Base-by-base conservation (phyloP, 148 eudicot genomes). In the Camellia sinensis region DNA sequence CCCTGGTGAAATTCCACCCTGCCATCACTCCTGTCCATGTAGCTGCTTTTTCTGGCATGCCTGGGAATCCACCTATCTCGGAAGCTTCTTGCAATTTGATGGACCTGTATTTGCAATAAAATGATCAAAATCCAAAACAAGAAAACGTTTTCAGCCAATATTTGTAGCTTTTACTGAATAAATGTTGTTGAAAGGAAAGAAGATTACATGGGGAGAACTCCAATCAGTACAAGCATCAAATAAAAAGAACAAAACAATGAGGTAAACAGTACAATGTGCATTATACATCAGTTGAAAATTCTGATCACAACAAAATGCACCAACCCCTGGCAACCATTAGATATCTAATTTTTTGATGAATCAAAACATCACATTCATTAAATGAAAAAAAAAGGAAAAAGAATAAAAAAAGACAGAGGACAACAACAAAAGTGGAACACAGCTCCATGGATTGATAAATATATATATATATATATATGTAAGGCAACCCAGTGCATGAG, bases 21-120 rank as follows among this genome's bases (percentile, higher is more conserved):
- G 65, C 86, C 80, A 79, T 86, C 90, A 80, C 67, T 85, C 56
- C 81, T 83, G 57, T 90, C 98, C 79, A 80, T 79, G 85, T 84
- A 74, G 80, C 80, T 78, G 71, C 59, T 84, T 87, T 83, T 92
- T 71, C 93, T 90, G 48, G 82, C 40, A 75, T 71, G 79, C 78
- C 91, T 80, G 53, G 90, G 98, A 73, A 96, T 91, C 93, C 95
- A 93, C 86, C 81, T 87, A 77, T 93, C 95, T 29, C 99, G 91
- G 71, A 96, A 95, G 81, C 80, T 92, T 21, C 97, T 88, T 71
- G 99, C 97, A 80, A 91, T 96, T 87, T 92, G 93, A 87, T 96
- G 97, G 81, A 96, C 97, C 99, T 93, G 88, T 66, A 73, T 59
- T 21, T 66, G 69, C 60, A 81, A 41, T 52, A 82, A 62, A 54